Evolutionary conservation across 305 asterid genomes (phyloP).

Genomic region (Plantago rigida): DNA sequence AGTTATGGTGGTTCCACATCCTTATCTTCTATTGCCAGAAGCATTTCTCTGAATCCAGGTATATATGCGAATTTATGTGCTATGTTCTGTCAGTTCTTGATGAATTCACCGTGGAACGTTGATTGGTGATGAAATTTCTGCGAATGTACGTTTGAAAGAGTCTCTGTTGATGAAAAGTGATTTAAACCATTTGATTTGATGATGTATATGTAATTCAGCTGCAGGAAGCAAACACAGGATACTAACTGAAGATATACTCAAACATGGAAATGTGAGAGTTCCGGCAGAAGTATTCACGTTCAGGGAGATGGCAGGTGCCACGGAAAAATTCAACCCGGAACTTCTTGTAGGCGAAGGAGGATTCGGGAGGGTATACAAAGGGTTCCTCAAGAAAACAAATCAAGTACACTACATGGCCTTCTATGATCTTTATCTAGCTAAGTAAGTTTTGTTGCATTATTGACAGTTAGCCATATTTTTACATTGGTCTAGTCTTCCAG

Average conservation of each 20-base stretch:
- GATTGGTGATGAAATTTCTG: background rate
- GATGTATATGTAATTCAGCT: slow-evolving; percentile 3
- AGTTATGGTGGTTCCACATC: slow-evolving; percentile 37
- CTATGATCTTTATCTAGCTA: background rate
- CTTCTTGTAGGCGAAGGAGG: slow-evolving; percentile 75
- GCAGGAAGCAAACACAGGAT: slow-evolving; percentile 47
- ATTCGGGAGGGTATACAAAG: slow-evolving; percentile 76
- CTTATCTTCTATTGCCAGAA: slow-evolving; percentile 43
- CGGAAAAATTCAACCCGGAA: slow-evolving; percentile 68
- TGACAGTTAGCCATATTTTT: background rate
- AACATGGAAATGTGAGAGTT: slow-evolving; percentile 37
- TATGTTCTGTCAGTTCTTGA: background rate
- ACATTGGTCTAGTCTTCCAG: slow-evolving; percentile 27
- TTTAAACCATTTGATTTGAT: background rate
- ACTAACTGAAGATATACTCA: slow-evolving; percentile 42
- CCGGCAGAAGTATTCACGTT: slow-evolving; percentile 70
- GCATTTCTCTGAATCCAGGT: slow-evolving; percentile 60
- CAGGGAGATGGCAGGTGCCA: slow-evolving; percentile 62
- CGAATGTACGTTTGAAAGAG: background rate
- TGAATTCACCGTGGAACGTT: background rate
- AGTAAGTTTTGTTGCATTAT: background rate
- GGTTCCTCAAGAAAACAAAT: slow-evolving; percentile 50
- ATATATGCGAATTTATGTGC: background rate
- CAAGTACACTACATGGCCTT: slow-evolving; percentile 41
- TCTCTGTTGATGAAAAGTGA: too few species aligned